These are phyloP conservation scores for Cylindrotheca fusiformis DNA, from an alignment of 108 stramenopile species.

Conservation along the genomic window DNA sequence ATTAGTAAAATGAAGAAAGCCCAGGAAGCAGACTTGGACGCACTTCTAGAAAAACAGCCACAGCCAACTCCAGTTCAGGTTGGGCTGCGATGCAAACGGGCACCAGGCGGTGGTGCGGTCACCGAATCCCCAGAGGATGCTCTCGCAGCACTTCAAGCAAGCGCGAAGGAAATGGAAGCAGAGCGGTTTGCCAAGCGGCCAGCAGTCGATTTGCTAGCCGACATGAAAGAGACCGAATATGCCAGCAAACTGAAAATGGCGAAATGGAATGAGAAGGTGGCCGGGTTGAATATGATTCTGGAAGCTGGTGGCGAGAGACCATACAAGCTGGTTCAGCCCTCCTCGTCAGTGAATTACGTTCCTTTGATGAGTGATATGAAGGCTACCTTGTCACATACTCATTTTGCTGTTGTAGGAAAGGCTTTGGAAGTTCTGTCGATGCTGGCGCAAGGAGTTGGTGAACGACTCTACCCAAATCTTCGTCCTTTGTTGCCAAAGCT, in stretches of 20 bases:
- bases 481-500: slow-evolving; percentile 60
- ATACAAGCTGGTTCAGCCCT: slow-evolving; percentile 67
- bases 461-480: slow-evolving; percentile 67
- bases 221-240: slow-evolving; percentile 65
- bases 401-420: slow-evolving; percentile 81
- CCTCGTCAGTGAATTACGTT: slow-evolving; percentile 58
- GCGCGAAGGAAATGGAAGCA: slow-evolving; percentile 57
- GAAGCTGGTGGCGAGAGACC: slow-evolving; percentile 81
- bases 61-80: slow-evolving; percentile 30
- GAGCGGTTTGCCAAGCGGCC: slow-evolving; percentile 57
- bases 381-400: slow-evolving; percentile 69
- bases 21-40: slow-evolving; percentile 72
- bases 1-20: slow-evolving; percentile 73
- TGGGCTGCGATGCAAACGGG: slow-evolving; percentile 36
- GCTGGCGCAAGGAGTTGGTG: slow-evolving; percentile 85
- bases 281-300: slow-evolving; percentile 69
- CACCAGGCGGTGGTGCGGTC: slow-evolving; percentile 4
- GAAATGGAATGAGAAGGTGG: slow-evolving; percentile 88
- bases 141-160: slow-evolving; percentile 50
- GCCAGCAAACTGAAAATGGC: slow-evolving; percentile 48
- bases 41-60: slow-evolving; percentile 47
- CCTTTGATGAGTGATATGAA: slow-evolving; percentile 73
- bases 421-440: slow-evolving; percentile 69
- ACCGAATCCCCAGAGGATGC: slow-evolving; percentile 43
- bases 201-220: slow-evolving; percentile 68